Evolutionary conservation across 441 rosid species (phyloP), one percentile per base, ranked within the genome.

Genomic region (Adansonia gregorii): DNA sequence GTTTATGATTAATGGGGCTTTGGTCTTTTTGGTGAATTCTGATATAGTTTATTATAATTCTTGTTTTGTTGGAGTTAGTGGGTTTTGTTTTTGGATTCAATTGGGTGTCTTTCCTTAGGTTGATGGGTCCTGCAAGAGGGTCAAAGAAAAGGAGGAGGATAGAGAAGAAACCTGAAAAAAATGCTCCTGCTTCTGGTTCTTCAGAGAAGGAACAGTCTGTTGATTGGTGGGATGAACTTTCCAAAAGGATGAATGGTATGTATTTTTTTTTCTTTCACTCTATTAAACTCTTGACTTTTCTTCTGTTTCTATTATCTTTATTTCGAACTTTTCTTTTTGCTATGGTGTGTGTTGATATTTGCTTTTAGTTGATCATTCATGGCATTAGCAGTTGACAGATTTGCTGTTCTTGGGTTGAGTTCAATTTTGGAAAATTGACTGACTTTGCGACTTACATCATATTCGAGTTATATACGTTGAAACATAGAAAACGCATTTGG

Each of bases 181-280:
- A 81, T 78, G 86, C 74, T 82, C 82, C 87, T 82, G 87, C 70
- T 82, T 82, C 35, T 27, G 46, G 7, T 88, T 87, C 87, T 72
- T 60, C 86, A 15, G 85, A 79, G 78, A 82, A 83, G 74, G 86
- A 87, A 77, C 86, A 78, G 43, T 80, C 89, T 78, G 73, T 69
- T 72, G 89, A 87, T 86, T 85, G 91, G 89, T 88, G 88, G 86
- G 88, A 79, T 74, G 91, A 86, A 49, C 85, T 87, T 72, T 88
- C 85, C 71, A 83, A 75, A 66, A 77, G 80, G 84, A 78, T 87
- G 82, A 80, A 82, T 82, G 92, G 94, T 90, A 78, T 64, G 3
- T 80, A 35, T 74, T 72, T 24, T 74, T 43, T 52, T 73, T 72
- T 6, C 8, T 43, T 43, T 79, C 65, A 22, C 59, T 76, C n/a